A percentile compares a stretch with the other conserved stretches of the same genome.
Conservation (phyloP, 331 rosid species). For the Rosa hybrid region DNA sequence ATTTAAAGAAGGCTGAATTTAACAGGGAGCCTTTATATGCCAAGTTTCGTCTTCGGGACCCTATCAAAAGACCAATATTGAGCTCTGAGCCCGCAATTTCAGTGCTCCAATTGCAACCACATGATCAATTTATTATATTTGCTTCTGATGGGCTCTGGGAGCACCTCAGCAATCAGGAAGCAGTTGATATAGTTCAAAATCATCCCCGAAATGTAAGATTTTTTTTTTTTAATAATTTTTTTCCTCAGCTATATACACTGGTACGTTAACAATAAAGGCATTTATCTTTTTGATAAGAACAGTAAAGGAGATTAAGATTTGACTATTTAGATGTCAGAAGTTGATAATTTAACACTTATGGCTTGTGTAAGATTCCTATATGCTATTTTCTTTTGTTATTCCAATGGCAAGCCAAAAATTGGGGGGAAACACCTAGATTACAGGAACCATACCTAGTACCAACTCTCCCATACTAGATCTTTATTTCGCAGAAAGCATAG, state of each 20-base stretch:
- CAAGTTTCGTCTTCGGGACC: slow-evolving; percentile 82
- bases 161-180: slow-evolving; percentile 93
- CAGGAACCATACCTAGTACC: background rate
- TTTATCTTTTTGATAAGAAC: background rate
- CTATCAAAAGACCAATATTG: slow-evolving; percentile 70
- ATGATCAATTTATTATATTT: slow-evolving; percentile 79
- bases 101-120: slow-evolving; percentile 66
- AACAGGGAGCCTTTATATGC: slow-evolving; percentile 81
- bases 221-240: background rate
- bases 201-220: slow-evolving; percentile 68
- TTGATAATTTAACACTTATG: background rate
- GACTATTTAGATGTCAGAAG: background rate
- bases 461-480: background rate
- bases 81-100: slow-evolving; percentile 83
- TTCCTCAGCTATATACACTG: background rate
- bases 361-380: background rate
- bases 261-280: background rate
- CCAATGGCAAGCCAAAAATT: background rate
- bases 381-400: background rate
- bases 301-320: background rate
- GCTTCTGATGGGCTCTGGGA: slow-evolving; percentile 99
- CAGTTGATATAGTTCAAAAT: slow-evolving; percentile 89
- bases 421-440: background rate
- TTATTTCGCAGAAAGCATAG: background rate
- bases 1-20: slow-evolving; percentile 86